Conservation (phyloP, 257 asterid genomes). For the Solanum virginianum region DNA sequence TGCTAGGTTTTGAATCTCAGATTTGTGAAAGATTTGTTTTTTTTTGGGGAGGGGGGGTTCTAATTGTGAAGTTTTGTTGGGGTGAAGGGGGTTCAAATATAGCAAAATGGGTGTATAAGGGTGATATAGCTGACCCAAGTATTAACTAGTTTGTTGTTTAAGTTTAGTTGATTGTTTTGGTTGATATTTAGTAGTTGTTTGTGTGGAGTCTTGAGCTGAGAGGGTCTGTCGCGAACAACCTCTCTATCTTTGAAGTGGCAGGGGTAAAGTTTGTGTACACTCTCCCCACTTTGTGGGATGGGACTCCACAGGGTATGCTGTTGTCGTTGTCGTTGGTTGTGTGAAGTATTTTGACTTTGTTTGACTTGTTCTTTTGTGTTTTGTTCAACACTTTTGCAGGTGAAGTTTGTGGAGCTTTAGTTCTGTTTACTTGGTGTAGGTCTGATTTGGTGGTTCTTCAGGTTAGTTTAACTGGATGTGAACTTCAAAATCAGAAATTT, state of each 20-base stretch:
- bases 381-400: slow-evolving; percentile 2
- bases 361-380: slow-evolving; percentile 4
- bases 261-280: not conserved
- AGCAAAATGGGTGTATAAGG: not conserved
- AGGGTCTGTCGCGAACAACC: not conserved
- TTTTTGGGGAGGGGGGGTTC: not conserved
- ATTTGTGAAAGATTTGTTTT: not conserved
- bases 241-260: not conserved
- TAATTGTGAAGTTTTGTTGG: not conserved
- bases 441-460: not conserved
- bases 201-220: not conserved
- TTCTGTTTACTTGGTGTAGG: not conserved
- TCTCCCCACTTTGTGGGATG: not conserved
- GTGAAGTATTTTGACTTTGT: not conserved
- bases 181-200: not conserved
- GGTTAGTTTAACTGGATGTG: not conserved
- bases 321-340: not conserved
- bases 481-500: not conserved
- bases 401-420: not conserved
- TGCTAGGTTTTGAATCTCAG: slow-evolving; percentile 1
- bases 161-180: not conserved
- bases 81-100: not conserved
- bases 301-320: not conserved
- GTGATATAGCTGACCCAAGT: not conserved
- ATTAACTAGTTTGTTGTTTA: not conserved